Conservation (phyloP, 768 basidiomycete species). For the Podaxis carcinomalis region DNA sequence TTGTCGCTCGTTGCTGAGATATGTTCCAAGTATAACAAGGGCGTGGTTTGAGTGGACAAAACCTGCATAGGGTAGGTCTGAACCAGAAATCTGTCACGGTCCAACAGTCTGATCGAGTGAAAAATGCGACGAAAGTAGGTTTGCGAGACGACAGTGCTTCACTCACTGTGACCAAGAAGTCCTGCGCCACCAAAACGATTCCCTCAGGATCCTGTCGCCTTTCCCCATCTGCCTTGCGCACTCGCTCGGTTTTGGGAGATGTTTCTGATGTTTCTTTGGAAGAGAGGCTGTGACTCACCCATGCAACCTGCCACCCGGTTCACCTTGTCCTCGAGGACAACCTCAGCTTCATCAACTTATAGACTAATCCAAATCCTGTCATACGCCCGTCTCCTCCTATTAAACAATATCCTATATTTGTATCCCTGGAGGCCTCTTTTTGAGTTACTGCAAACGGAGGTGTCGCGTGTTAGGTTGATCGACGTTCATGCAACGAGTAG, state of each 20-base stretch:
- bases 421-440: background rate
- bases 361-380: background rate
- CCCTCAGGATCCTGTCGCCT: background rate
- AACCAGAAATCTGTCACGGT: background rate
- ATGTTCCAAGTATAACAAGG: background rate
- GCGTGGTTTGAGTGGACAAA: background rate
- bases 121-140: background rate
- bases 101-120: background rate
- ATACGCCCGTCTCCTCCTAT: background rate
- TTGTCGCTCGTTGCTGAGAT: background rate
- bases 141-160: background rate
- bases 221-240: background rate
- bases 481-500: background rate
- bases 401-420: background rate
- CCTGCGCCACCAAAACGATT: background rate
- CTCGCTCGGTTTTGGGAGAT: background rate
- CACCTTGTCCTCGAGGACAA: background rate
- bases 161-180: background rate
- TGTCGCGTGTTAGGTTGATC: background rate
- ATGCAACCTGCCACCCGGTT: background rate
- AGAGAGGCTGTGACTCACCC: background rate
- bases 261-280: background rate
- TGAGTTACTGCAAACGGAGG: background rate
- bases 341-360: background rate
- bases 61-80: background rate